Conservation (phyloP, 2,329 filamentous ascomycete genomes). For the Alternaria conjuncta region DNA sequence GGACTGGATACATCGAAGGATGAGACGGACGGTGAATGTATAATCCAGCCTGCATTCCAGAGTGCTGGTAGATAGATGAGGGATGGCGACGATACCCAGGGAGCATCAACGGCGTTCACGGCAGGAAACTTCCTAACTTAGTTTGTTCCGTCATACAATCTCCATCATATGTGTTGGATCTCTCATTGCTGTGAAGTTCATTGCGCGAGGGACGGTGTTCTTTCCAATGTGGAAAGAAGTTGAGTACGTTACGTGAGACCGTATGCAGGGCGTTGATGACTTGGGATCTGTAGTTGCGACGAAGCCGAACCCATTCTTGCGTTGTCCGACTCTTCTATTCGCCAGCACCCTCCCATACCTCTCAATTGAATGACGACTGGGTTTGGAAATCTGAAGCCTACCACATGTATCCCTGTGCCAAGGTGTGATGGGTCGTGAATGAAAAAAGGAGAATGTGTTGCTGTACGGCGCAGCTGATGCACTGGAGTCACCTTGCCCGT, state of each 20-base stretch:
- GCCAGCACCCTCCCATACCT: not conserved
- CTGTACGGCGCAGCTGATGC: not conserved
- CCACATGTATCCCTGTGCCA: not conserved
- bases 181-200: no score
- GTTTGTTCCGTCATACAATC: no score
- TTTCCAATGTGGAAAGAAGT: not conserved
- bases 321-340: not conserved
- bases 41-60: no score
- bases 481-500: not conserved
- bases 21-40: no score
- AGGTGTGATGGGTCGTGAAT: not conserved
- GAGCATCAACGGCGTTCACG: not conserved
- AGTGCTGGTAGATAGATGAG: no score
- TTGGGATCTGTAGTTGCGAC: not conserved
- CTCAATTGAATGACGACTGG: not conserved
- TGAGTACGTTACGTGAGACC: not conserved
- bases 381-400: not conserved
- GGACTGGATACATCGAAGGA: no score
- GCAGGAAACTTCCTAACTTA: no score
- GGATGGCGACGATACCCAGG: no score
- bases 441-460: not conserved
- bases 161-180: no score
- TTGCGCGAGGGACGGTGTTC: no score
- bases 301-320: not conserved
- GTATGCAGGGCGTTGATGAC: not conserved